Evolutionary conservation across 2,329 filamentous ascomycete genomes (phyloP), one percentile per base, ranked within the genome.

Genomic region (Penicillium sp.): DNA sequence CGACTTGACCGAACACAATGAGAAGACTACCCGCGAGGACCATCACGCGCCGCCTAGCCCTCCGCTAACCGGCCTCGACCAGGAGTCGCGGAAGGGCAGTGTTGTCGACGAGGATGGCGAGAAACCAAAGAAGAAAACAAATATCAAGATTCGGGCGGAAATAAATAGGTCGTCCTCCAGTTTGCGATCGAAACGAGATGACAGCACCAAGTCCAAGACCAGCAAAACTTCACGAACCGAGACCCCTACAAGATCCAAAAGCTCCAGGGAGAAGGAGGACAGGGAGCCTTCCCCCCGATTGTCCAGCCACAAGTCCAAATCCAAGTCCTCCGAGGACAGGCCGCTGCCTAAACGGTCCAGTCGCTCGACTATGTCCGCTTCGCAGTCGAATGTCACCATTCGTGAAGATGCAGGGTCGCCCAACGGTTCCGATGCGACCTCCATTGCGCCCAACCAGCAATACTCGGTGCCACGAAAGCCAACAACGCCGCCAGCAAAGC

Each of bases 1-100:
- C 21, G 88, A 91, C 66, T 64, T 89, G 21, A 84, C 85, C 48
- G 77, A 79, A 29, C 48, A 45, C n/a, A 41, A 60, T 21, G 75
- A 73, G 50, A 78, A 79, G 41, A 72, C 66, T 27, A 52, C 59
- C 34, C 66, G 62, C 32, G 65, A 67, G 48, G 65, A 67, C 50
- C 67, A 68, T 40, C 65, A 73, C 58, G 72, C 74, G 29, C 77
- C 77, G 50, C 78, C 77, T 13, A 80, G 77, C 48, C 78, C 78
- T 5, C 78, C 78, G 7, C 69, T 80, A 57, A 80, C 77, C 9
- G 71, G 70, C 24, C 63, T 74, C 29, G 77, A 79, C 42, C 74
- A 76, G 54, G 63, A 67, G 27, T 69, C 69, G 31, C 66, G 67
- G 40, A 74, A 71, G 56, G 71, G 68, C 51, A 74, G 70, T 54